Conservation (phyloP, 768 basidiomycete species). For the Kwoniella dendrophila region DNA sequence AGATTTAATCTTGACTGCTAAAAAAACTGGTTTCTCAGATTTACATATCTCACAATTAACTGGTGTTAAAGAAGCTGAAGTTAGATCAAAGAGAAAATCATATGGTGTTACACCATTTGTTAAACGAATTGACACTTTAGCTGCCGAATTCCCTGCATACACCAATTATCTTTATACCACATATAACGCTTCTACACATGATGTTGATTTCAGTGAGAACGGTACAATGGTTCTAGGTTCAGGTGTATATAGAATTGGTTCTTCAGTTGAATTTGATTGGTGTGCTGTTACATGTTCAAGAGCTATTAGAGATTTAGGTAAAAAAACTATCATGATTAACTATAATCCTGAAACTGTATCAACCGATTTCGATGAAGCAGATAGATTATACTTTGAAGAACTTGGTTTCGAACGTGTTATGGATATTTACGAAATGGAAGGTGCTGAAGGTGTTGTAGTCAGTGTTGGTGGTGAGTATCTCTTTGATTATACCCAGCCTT, state of each 20-base stretch:
- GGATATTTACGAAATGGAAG: constrained; percentile 98
- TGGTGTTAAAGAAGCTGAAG: constrained; percentile 69
- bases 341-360: constrained; percentile 99
- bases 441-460: constrained; percentile 89
- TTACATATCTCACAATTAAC: constrained; percentile 83
- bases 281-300: constrained; percentile 99
- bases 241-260: constrained; percentile 97
- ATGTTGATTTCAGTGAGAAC: constrained; percentile 91
- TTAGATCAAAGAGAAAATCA: constrained; percentile 83
- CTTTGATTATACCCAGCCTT: too few species aligned
- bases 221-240: constrained; percentile 99
- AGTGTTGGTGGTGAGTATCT: constrained; percentile 81
- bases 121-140: constrained; percentile 98
- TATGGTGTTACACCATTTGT: constrained; percentile 92
- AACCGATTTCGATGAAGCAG: constrained; percentile 99
- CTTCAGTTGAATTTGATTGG: constrained; percentile 99
- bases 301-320: constrained; percentile 86
- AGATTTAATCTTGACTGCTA: constrained; percentile 81
- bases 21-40: constrained; percentile 95
- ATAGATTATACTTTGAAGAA: constrained; percentile 97
- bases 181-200: constrained; percentile 94
- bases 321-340: constrained; percentile 98
- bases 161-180: constrained; percentile 99
- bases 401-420: constrained; percentile 97
- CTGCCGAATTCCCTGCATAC: constrained; percentile 96